phyloP scores from a whole-genome alignment of 179 eudicot species.

The Nepenthes alata region DNA sequence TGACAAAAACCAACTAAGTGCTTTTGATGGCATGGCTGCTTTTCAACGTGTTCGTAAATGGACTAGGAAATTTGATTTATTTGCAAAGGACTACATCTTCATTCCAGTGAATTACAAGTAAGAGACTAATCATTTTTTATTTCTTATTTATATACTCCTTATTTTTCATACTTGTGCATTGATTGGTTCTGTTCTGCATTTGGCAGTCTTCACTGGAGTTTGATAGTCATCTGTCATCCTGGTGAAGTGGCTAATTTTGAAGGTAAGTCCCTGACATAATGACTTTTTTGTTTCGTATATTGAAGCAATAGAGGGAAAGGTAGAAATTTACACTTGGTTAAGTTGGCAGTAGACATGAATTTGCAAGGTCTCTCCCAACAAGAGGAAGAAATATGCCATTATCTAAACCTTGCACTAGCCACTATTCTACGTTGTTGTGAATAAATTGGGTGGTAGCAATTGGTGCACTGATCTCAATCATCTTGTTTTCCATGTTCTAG shows the following conservation, averaged over 20 bases:
- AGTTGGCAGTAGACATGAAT: too few species aligned
- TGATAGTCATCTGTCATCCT: constrained; percentile 78
- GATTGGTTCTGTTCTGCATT: constrained; percentile 1
- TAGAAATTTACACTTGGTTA: too few species aligned
- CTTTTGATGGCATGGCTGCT: constrained; percentile 75
- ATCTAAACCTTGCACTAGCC: too few species aligned
- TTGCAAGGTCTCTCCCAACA: too few species aligned
- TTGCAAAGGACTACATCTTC: constrained; percentile 83
- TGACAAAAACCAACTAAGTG: constrained; percentile 68
- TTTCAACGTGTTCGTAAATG: constrained; percentile 96
- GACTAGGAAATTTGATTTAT: constrained; percentile 89
- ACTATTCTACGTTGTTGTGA: not conserved
- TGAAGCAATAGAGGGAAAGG: too few species aligned
- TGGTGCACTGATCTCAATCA: not conserved
- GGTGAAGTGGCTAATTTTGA: constrained; percentile 53
- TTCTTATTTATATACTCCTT: constrained; percentile 5
- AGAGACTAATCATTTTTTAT: constrained; percentile 14
- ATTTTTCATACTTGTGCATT: not conserved
- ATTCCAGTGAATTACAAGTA: constrained; percentile 94
- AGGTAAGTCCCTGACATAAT: constrained; percentile 35
- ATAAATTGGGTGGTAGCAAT: not conserved
- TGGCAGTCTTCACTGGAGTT: constrained; percentile 93
- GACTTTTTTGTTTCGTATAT: not conserved
- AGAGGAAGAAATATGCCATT: too few species aligned
- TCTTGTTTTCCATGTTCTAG: constrained; percentile 22